Evolutionary conservation across 768 basidiomycete species (phyloP).

Genomic region (Cystobasidium ongulense): DNA sequence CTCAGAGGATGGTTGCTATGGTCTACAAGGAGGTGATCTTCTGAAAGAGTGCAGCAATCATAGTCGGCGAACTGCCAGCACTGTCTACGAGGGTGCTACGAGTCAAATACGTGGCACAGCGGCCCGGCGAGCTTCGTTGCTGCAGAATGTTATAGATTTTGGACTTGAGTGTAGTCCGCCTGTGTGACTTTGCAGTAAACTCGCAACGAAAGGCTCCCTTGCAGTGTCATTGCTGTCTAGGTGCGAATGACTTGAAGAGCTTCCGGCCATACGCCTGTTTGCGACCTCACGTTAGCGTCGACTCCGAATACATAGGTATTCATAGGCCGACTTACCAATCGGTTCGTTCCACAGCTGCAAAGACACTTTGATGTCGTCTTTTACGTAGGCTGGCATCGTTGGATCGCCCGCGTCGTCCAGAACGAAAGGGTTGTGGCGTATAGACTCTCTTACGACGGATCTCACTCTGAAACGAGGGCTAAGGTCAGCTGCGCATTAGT

Average conservation of each 20-base stretch:
- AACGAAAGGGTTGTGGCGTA: not conserved
- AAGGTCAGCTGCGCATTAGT: not conserved
- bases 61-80: slow-evolving; percentile 83
- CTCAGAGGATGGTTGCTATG: slow-evolving; percentile 69
- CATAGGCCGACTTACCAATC: not conserved
- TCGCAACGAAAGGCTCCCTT: too few species aligned
- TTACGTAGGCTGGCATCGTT: not conserved
- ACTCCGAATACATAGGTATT: not conserved
- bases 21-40: slow-evolving; percentile 51
- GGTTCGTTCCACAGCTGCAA: slow-evolving; percentile 22
- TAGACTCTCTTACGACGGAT: not conserved
- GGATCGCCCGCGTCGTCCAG: slow-evolving; percentile 4
- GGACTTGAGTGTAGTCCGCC: too few species aligned
- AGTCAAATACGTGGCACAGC: slow-evolving; percentile 64
- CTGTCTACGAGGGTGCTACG: slow-evolving; percentile 82
- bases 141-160: too few species aligned
- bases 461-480: not conserved
- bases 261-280: slow-evolving; percentile 21
- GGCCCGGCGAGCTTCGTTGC: too few species aligned
- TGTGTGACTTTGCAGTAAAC: too few species aligned
- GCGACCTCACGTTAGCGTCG: too few species aligned
- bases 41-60: slow-evolving; percentile 67
- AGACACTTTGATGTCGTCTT: slow-evolving; percentile 6
- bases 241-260: slow-evolving; percentile 17
- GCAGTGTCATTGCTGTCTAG: too few species aligned